Base-by-base conservation (phyloP, 441 rosid genomes). In the Gossypium davidsonii region DNA sequence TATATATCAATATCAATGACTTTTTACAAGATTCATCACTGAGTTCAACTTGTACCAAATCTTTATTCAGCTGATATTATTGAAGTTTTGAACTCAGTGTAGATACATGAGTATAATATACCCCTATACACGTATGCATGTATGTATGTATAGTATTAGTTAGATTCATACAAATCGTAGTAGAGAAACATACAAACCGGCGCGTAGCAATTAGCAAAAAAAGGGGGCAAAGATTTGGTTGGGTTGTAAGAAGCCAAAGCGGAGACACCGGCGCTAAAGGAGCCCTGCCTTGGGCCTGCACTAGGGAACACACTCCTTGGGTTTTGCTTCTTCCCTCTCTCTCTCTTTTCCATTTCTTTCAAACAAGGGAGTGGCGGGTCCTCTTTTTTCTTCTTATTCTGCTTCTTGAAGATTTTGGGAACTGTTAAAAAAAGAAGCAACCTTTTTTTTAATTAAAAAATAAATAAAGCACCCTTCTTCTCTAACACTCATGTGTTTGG, bases 241-340 rank as follows among this genome's bases (percentile, higher is more conserved):
- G 62, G 15, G 23, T 25, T 25, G 70, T 39, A 75, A 52, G 74
- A 74, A 65, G 76, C 76, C 83, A 75, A 72, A 79, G 84, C 90
- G 88, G 88, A 82, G 91, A 89, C 94, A 87, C 77, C 94, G 94
- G 90, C 87, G 94, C 71, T 77, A 79, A 86, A 85, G 82, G 65
- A 73, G 91, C 80, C 82, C 79, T 85, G 88, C 86, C 85, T 83
- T 85, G 89, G 84, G 80, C 79, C 77, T 70, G 76, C 85, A 74
- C 46, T 42, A 63, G 86, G 90, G 77, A 82, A 89, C 94, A 89
- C 82, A 71, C 76, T 75, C 81, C 88, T 87, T 84, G 94, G 90
- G 67, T 83, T 83, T 80, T 74, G 76, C 67, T 31, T 25, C 26
- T 39, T n/a, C 0, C 0, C 21, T 20, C 15, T 39, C 25, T 6